Percentiles rank a stretch among this genome's conserved stretches.
These are phyloP conservation scores for Chrysoporthe puriensis DNA, from an alignment of 2,329 filamentous ascomycete genomes.

Conservation along the genomic window DNA sequence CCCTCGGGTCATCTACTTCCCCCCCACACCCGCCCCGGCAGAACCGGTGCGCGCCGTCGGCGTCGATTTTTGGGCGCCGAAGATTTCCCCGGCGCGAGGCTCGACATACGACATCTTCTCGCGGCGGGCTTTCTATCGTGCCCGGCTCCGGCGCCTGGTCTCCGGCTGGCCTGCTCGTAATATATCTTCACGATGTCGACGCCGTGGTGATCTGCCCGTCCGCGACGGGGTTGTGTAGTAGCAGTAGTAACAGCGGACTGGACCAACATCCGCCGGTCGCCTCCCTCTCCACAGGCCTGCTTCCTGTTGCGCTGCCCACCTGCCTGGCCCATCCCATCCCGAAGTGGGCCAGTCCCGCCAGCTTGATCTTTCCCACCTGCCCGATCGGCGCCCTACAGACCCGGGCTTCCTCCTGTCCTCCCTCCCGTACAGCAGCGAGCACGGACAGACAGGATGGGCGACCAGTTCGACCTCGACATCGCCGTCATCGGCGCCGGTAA, in stretches of 20 bases:
- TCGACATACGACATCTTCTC: background rate
- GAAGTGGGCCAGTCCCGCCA: background rate
- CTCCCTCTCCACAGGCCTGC: background rate
- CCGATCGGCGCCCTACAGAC: background rate
- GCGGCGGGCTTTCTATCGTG: background rate
- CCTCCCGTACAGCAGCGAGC: background rate
- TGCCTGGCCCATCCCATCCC: background rate
- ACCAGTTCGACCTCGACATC: conserved; percentile 36
- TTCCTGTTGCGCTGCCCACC: background rate
- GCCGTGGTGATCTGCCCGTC: background rate
- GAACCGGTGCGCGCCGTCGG: background rate
- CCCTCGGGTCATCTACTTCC: too few species aligned
- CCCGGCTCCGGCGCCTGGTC: too few species aligned
- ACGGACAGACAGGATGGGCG: conserved; percentile 6
- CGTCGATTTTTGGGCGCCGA: conserved; percentile 1
- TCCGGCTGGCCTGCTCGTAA: background rate
- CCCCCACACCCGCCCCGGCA: background rate
- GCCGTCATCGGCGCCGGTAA: conserved; percentile 40
- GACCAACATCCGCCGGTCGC: too few species aligned
- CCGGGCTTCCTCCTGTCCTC: background rate
- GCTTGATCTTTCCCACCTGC: background rate
- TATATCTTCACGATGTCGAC: background rate
- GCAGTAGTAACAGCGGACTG: background rate
- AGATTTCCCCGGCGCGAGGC: background rate
- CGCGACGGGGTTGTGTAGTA: background rate